A percentile compares a stretch with the other conserved stretches of the same genome.
Conservation (phyloP, 805 yeast genomes). For the Yamadazyma takamatsuzukensis region DNA sequence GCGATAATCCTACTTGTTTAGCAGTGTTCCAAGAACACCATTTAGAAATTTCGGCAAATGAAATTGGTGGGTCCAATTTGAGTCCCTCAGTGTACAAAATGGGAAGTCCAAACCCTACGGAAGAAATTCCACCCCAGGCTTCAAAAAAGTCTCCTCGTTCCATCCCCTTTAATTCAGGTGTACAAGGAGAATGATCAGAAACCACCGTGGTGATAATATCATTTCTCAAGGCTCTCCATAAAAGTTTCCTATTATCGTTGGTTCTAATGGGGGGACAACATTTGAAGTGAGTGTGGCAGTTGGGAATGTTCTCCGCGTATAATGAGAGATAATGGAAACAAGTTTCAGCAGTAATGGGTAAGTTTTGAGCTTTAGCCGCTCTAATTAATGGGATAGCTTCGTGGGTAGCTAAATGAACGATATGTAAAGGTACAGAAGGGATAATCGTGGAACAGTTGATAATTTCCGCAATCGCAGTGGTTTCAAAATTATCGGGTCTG, state of each 20-base stretch:
- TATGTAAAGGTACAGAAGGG: conserved; percentile 71
- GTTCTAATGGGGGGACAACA: conserved; percentile 94
- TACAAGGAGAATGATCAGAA: conserved; percentile 94
- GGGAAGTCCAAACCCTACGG: conserved; percentile 88
- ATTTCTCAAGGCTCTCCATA: conserved; percentile 75
- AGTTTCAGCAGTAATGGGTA: conserved; percentile 83
- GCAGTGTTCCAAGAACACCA: conserved; percentile 90
- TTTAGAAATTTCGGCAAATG: conserved; percentile 58
- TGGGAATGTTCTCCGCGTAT: conserved; percentile 72
- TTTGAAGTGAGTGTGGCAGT: conserved; percentile 78
- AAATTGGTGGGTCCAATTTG: conserved; percentile 47
- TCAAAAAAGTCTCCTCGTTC: conserved; percentile 81
- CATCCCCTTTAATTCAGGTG: conserved; percentile 82
- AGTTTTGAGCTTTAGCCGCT: conserved; percentile 54
- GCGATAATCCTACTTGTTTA: conserved; percentile 71
- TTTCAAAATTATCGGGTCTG: conserved; percentile 85
- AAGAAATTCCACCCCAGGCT: conserved; percentile 96
- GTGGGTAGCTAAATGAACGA: conserved; percentile 86
- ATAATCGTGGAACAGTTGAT: conserved; percentile 55
- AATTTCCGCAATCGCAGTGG: conserved; percentile 74
- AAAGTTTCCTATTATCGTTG: conserved; percentile 60
- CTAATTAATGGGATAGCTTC: conserved; percentile 73
- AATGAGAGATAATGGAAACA: conserved; percentile 89
- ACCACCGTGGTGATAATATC: conserved; percentile 79
- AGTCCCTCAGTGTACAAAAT: conserved; percentile 72